Evolutionary conservation across 768 basidiomycete genomes (phyloP).

Genomic region (Suillus decipiens): DNA sequence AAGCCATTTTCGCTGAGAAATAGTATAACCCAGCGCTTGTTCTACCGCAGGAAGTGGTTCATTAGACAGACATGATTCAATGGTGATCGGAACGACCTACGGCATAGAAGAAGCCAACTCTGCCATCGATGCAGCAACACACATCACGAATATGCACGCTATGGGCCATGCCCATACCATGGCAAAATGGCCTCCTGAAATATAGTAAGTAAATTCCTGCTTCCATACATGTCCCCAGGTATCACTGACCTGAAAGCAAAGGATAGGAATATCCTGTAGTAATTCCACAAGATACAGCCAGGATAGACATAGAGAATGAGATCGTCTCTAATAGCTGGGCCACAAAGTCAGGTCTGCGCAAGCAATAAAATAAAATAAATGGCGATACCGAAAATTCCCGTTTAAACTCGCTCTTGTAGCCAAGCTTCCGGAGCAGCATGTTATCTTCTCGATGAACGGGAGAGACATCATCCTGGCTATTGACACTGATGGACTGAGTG

Average conservation of each 20-base stretch:
- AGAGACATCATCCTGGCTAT: conserved; percentile 11
- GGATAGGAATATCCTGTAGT: conserved; percentile 24
- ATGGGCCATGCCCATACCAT: conserved; percentile 29
- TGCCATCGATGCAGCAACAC: conserved; percentile 23
- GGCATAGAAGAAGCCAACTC: conserved; percentile 25
- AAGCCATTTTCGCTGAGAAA: conserved; percentile 30
- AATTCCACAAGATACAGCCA: conserved; percentile 25
- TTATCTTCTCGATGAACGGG: conserved; percentile 21
- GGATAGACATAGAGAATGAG: conserved; percentile 26
- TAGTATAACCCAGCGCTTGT: conserved; percentile 31
- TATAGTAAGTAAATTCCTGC: background rate
- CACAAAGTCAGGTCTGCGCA: background rate
- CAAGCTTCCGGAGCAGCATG: conserved; percentile 22
- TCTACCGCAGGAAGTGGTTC: background rate
- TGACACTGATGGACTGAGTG: conserved; percentile 9
- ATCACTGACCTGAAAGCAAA: conserved; percentile 18
- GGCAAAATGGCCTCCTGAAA: conserved; percentile 24
- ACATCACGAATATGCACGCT: conserved; percentile 21
- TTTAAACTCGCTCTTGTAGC: conserved; percentile 29
- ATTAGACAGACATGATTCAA: background rate
- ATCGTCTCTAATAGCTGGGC: conserved; percentile 24
- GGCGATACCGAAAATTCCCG: conserved; percentile 24
- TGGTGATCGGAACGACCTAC: conserved; percentile 13
- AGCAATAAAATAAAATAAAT: background rate
- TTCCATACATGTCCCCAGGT: background rate